A percentile compares a stretch with the other conserved stretches of the same genome.
phyloP scores from a whole-genome alignment of 805 yeast species.

The Spencermartinsiella europaea region DNA sequence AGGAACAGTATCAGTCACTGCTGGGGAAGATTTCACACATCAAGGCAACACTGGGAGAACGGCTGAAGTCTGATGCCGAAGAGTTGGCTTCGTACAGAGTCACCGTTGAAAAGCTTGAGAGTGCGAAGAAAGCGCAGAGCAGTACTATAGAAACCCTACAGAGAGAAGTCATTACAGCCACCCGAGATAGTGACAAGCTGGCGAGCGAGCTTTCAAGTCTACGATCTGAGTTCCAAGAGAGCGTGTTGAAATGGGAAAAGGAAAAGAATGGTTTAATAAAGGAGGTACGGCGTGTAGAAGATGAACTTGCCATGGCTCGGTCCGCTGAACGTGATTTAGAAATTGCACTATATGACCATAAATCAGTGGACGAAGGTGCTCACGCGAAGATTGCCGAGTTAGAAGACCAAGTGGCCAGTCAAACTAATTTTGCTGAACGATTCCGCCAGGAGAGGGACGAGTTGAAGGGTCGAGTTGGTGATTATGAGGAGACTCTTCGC shows the following conservation, averaged over 20 bases:
- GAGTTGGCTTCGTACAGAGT: constrained; percentile 31
- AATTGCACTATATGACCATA: constrained; percentile 31
- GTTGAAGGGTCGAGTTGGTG: constrained; percentile 22
- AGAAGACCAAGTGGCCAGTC: constrained; percentile 29
- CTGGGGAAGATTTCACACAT: constrained; percentile 35
- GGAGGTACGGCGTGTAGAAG: constrained; percentile 22
- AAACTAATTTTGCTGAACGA: constrained; percentile 25
- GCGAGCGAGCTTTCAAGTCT: constrained; percentile 26
- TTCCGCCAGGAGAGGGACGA: constrained; percentile 21
- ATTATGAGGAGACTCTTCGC: constrained; percentile 32
- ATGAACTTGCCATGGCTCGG: constrained; percentile 18
- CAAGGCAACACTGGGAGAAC: constrained; percentile 39
- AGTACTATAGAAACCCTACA: constrained; percentile 35
- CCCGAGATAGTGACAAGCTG: constrained; percentile 26
- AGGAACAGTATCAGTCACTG: constrained; percentile 37
- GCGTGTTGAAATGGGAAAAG: constrained; percentile 14
- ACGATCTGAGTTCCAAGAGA: constrained; percentile 19
- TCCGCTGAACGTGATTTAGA: constrained; percentile 29
- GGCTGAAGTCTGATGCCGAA: constrained; percentile 37
- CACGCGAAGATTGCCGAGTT: constrained; percentile 25
- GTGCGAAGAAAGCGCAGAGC: constrained; percentile 33
- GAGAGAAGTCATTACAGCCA: constrained; percentile 33
- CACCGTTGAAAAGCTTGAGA: constrained; percentile 29
- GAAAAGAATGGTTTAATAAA: constrained; percentile 23
- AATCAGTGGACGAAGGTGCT: constrained; percentile 14